These are phyloP conservation scores for Pilasporangium apinafurcum DNA, from an alignment of 352 stramenopile species.

Conservation along the genomic window DNA sequence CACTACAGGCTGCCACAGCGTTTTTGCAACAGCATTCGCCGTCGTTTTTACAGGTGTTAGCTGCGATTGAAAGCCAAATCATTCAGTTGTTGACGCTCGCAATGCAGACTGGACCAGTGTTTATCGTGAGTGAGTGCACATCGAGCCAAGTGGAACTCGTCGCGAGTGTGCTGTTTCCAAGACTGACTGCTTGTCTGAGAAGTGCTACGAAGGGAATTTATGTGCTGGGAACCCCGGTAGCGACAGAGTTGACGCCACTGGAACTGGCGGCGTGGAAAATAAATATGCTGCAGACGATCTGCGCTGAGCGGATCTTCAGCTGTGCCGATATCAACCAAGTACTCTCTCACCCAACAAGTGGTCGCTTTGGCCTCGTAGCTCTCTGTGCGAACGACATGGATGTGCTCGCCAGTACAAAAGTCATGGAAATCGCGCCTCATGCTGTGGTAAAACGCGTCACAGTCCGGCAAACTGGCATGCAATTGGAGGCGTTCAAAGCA, in stretches of 20 bases:
- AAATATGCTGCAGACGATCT: slow-evolving; percentile 35
- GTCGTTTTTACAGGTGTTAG: slow-evolving; percentile 7
- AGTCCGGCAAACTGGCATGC: slow-evolving; percentile 5
- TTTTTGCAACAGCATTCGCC: slow-evolving; percentile 8
- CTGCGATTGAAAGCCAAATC: slow-evolving; percentile 22
- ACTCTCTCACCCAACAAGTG: slow-evolving; percentile 8
- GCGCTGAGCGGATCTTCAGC: slow-evolving; percentile 21
- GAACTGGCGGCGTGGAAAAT: slow-evolving; percentile 42
- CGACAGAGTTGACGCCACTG: slow-evolving; percentile 19
- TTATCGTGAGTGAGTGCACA: slow-evolving; percentile 35
- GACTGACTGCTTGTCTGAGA: slow-evolving; percentile 20
- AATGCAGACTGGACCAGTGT: slow-evolving; percentile 21
- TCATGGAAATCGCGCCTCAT: slow-evolving; percentile 25
- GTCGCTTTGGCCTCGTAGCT: slow-evolving; percentile 14
- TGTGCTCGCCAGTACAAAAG: slow-evolving; percentile 9
- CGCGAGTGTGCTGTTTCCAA: slow-evolving; percentile 42
- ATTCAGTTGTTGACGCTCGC: slow-evolving; percentile 25
- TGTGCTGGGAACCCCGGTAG: slow-evolving; percentile 21
- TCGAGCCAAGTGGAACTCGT: slow-evolving; percentile 31
- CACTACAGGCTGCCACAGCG: slow-evolving; percentile 15
- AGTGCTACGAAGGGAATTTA: slow-evolving; percentile 25
- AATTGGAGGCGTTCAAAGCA: slow-evolving; percentile 22
- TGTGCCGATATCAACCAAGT: slow-evolving; percentile 12
- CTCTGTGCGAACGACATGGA: slow-evolving; percentile 29
- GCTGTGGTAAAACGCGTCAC: slow-evolving; percentile 34